phyloP scores from a whole-genome alignment of 1,284 basidiomycete genomes.

The Calocybe gambosa region DNA sequence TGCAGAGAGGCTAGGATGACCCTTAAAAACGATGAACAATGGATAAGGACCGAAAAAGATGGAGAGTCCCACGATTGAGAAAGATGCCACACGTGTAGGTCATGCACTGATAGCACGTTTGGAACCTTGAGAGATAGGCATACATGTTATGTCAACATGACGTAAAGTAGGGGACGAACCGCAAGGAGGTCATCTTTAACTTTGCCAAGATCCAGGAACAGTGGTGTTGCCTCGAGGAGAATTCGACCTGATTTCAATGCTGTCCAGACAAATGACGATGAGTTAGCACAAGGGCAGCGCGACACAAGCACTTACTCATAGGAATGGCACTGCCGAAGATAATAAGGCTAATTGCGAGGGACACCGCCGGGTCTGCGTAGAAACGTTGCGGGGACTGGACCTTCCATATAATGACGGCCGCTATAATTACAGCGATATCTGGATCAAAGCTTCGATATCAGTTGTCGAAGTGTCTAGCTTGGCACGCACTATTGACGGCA shows the following conservation, averaged over 20 bases:
- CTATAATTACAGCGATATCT: constrained; percentile 44
- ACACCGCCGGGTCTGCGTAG: constrained; percentile 43
- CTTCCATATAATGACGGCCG: constrained; percentile 40
- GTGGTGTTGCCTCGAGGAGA: constrained; percentile 41
- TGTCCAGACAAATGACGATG: constrained; percentile 12
- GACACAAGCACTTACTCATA: constrained; percentile 29
- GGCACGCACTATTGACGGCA: constrained; percentile 37
- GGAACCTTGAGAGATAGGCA: constrained; percentile 25
- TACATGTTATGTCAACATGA: constrained; percentile 7
- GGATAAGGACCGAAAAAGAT: constrained; percentile 4
- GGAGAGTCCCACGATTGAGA: constrained; percentile 36
- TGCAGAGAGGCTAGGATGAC: constrained; percentile 44
- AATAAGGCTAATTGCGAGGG: constrained; percentile 38
- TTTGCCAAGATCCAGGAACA: constrained; percentile 40
- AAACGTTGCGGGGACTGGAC: constrained; percentile 33
- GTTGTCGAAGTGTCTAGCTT: not conserved
- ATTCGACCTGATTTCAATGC: constrained; percentile 39
- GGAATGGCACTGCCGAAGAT: constrained; percentile 43
- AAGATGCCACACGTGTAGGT: constrained; percentile 46
- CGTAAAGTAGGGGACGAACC: constrained; percentile 21
- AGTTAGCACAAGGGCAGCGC: not conserved
- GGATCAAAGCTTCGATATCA: not conserved
- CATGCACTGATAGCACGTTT: constrained; percentile 39
- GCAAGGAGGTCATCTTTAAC: constrained; percentile 37
- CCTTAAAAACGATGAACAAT: constrained; percentile 18